These are phyloP conservation scores for Copromyces sp. DNA, from an alignment of 495 filamentous ascomycete genomes.

Conservation along the genomic window DNA sequence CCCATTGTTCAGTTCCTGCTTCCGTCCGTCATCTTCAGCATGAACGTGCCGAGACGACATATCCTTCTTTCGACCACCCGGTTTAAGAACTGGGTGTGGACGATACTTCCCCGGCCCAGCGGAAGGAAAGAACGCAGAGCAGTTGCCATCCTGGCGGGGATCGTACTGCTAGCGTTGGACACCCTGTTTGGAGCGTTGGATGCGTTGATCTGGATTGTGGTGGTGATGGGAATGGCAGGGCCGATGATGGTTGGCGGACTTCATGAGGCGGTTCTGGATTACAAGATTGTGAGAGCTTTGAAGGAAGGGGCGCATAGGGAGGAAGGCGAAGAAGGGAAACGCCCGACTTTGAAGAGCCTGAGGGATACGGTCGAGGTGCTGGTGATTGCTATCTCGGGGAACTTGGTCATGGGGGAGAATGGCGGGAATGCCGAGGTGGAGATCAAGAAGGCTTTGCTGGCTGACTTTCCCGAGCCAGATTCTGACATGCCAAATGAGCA, in stretches of 20 bases:
- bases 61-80: not conserved
- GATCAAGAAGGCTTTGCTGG: not conserved
- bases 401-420: not conserved
- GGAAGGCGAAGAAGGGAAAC: not conserved
- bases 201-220: slow-evolving; percentile 1
- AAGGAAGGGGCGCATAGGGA: not conserved
- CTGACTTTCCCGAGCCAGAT: not conserved
- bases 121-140: not conserved
- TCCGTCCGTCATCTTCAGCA: not conserved
- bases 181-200: not conserved
- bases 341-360: not conserved
- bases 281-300: not conserved
- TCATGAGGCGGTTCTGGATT: not conserved
- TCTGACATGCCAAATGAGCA: not conserved
- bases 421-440: not conserved
- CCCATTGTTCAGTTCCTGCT: not conserved
- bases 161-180: not conserved
- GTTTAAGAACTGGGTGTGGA: not conserved
- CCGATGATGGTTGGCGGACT: slow-evolving; percentile 4
- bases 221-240: not conserved
- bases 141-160: not conserved
- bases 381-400: not conserved
- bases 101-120: not conserved
- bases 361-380: not conserved
- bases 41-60: not conserved